Evolutionary conservation across 148 eudicot species (phyloP), one percentile per base, ranked within the genome.

Genomic region (Chenopodium suecicum): DNA sequence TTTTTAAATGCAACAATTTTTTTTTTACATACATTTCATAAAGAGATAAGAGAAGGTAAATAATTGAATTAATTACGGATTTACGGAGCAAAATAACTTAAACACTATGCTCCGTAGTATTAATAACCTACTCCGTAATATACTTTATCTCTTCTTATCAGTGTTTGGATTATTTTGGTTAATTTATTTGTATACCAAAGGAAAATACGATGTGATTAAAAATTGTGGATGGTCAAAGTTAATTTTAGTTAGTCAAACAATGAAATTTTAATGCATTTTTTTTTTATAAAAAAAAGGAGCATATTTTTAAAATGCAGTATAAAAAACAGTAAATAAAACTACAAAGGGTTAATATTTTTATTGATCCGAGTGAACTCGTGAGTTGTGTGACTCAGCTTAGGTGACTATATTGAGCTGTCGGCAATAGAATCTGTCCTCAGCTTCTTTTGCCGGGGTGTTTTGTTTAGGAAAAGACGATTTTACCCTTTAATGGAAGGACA

Each of bases 391-490:
- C 73, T 31, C 64, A 64, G 58, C 68, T 41, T 23, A 70, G 32
- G 32, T 81, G 66, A 72, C 58, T 76, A 65, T 73, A 83, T 60
- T 81, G 84, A 82, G 86, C 82, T 88, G 91, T 88, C 90, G 87
- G 89, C 83, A 81, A 79, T 73, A 85, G 79, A 75, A 88, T 82
- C 85, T 86, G 87, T 25, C 48, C 56, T 82, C 76, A 79, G 84
- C 88, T 85, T 85, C 82, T 78, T 74, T 88, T 84, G 83, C 79
- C 86, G 82, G 80, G 52, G 56, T 19, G 64, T 65, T 70, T 29
- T 86, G 83, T 81, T 81, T 22, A 47, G 19, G 3, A 72, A 86
- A 84, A 77, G 83, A 86, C 91, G 9, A 78, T 14, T 14, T 20
- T 75, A 68, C 85, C 93, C 89, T 64, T 75, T 20, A 73, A 37